These are phyloP conservation scores for Clitoria ternatea DNA, from an alignment of 306 rosid species.

Conservation along the genomic window DNA sequence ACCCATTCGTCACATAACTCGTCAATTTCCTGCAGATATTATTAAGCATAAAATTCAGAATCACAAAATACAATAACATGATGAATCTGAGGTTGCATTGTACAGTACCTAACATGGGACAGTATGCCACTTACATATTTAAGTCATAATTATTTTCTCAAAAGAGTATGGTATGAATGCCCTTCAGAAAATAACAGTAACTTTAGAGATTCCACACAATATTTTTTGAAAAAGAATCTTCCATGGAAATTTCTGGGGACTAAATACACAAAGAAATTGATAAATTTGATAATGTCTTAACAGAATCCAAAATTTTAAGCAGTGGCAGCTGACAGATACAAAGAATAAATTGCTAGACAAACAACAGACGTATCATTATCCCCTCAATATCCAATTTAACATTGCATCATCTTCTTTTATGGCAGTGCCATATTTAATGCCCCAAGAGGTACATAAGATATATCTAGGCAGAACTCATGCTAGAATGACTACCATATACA, in stretches of 20 bases:
- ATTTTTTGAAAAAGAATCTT: background rate
- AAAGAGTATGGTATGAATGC: background rate
- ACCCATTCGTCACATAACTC: slow-evolving; percentile 95
- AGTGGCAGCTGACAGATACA: background rate
- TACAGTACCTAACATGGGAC: background rate
- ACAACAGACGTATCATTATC: slow-evolving; percentile 10
- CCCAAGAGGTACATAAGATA: background rate
- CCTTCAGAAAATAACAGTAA: background rate
- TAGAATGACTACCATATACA: background rate
- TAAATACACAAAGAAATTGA: background rate
- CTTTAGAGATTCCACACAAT: background rate
- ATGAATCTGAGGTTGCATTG: background rate
- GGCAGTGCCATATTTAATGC: background rate
- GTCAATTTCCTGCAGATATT: slow-evolving; percentile 71
- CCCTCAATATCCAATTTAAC: background rate
- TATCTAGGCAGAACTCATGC: background rate
- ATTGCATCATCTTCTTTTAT: background rate
- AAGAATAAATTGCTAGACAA: background rate
- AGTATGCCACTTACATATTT: background rate
- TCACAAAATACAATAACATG: background rate
- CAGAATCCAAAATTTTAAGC: slow-evolving; percentile 10
- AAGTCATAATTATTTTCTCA: background rate
- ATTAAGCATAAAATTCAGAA: slow-evolving; percentile 8
- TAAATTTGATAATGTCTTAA: background rate
- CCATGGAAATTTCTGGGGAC: background rate